Conservation (phyloP, 2,329 filamentous ascomycete species). For the Elsinoe arachidis region DNA sequence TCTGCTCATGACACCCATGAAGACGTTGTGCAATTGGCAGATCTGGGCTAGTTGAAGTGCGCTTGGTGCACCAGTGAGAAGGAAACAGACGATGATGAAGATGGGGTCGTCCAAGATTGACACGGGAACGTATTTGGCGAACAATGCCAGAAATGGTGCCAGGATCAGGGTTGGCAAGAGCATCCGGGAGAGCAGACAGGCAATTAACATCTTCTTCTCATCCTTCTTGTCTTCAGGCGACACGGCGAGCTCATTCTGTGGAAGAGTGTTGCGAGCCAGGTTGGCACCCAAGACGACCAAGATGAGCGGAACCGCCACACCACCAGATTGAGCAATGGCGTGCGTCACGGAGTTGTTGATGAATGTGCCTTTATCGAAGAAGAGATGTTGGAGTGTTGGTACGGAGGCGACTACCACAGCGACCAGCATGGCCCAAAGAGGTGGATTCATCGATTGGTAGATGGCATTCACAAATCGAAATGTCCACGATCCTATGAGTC, state of each 20-base stretch:
- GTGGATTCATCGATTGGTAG: conserved; percentile 97
- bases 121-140: conserved; percentile 83
- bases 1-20: conserved; percentile 86
- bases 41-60: conserved; percentile 95
- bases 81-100: conserved; percentile 94
- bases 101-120: conserved; percentile 96
- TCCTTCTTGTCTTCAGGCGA: conserved; percentile 62
- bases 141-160: conserved; percentile 77
- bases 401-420: conserved; percentile 88
- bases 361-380: conserved; percentile 85
- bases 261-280: conserved; percentile 81
- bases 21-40: conserved; percentile 95
- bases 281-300: conserved; percentile 93
- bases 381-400: conserved; percentile 69
- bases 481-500: conserved; percentile 33
- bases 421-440: conserved; percentile 90
- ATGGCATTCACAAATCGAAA: conserved; percentile 55
- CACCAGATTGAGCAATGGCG: conserved; percentile 74
- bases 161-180: conserved; percentile 83
- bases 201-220: conserved; percentile 71
- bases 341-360: conserved; percentile 87
- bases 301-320: conserved; percentile 90
- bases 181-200: conserved; percentile 83
- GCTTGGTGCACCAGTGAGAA: conserved; percentile 86
- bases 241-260: conserved; percentile 51